phyloP scores from a whole-genome alignment of 352 stramenopile genomes.

The Globisporangium irregulare region DNA sequence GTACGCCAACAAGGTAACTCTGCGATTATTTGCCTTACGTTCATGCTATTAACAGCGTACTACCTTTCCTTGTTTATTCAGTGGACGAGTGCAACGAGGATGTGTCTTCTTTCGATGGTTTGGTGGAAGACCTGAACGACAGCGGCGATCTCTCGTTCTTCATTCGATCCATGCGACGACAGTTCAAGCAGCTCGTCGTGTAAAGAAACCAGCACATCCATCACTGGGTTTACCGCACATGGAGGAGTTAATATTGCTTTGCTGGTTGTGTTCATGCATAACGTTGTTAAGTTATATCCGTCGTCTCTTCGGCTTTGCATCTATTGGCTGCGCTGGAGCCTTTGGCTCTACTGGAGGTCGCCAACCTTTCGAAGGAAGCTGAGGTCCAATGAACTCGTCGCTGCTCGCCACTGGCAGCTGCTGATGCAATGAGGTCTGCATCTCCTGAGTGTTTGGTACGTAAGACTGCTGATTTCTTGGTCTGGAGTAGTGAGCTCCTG shows the following conservation, averaged over 20 bases:
- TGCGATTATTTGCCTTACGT: not conserved
- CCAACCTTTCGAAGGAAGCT: conserved; percentile 1
- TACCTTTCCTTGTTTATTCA: conserved; percentile 17
- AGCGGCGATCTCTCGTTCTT: conserved; percentile 69
- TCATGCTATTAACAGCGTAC: no score
- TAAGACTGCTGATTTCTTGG: not conserved
- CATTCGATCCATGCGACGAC: conserved; percentile 72
- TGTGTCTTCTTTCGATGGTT: conserved; percentile 38
- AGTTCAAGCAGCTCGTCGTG: conserved; percentile 66
- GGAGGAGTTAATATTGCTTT: conserved; percentile 9
- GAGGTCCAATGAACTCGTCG: conserved; percentile 9
- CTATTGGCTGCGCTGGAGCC: not conserved
- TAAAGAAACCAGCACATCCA: conserved; percentile 10
- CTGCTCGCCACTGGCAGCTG: not conserved
- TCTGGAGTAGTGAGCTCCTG: not conserved
- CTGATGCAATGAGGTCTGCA: not conserved
- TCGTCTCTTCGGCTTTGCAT: conserved; percentile 9
- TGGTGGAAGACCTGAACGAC: conserved; percentile 63
- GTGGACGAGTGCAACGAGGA: conserved; percentile 62
- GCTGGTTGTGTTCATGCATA: conserved; percentile 3
- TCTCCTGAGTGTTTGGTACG: not conserved
- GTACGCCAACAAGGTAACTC: conserved; percentile 18
- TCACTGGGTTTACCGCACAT: not conserved
- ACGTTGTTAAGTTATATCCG: conserved; percentile 1
- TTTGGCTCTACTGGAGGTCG: not conserved